Percentiles rank a stretch among this genome's conserved stretches.
phyloP scores from a whole-genome alignment of 306 rosid species.

The Trichosanthes truncata region DNA sequence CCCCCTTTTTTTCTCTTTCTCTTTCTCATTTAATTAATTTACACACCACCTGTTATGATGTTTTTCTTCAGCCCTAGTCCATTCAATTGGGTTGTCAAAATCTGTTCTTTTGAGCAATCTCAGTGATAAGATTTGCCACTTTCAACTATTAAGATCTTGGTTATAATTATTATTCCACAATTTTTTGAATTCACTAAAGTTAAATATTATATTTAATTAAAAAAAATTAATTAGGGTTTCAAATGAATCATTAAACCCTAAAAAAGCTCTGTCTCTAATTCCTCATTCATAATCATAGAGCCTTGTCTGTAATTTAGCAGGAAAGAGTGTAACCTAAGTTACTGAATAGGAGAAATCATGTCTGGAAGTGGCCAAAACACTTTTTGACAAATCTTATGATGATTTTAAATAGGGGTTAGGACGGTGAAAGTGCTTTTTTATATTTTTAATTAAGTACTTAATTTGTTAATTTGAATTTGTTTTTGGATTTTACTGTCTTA shows the following conservation, averaged over 20 bases:
- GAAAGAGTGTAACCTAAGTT: conserved; percentile 6
- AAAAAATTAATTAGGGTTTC: neutral
- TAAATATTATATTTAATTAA: neutral
- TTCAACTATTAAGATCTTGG: conserved; percentile 18
- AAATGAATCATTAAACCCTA: neutral
- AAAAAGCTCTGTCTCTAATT: neutral
- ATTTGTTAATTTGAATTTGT: neutral
- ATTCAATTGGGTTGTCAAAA: conserved; percentile 21
- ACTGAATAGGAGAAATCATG: neutral
- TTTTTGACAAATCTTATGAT: neutral
- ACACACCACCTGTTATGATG: neutral
- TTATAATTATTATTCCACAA: conserved; percentile 8
- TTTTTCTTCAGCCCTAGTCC: neutral
- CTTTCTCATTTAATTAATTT: neutral
- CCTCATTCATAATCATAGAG: neutral
- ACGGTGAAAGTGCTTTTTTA: conserved; percentile 1
- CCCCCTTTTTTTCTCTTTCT: neutral
- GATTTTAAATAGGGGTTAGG: neutral
- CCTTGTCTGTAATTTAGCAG: conserved; percentile 2
- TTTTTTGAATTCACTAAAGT: conserved; percentile 15
- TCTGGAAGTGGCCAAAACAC: neutral
- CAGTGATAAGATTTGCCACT: conserved; percentile 43
- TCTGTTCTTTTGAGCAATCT: conserved; percentile 25
- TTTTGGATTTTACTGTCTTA: conserved; percentile 3
- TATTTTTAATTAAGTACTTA: neutral